phyloP scores from a whole-genome alignment of 2,329 filamentous ascomycete species.

The Beauveria sp. region DNA sequence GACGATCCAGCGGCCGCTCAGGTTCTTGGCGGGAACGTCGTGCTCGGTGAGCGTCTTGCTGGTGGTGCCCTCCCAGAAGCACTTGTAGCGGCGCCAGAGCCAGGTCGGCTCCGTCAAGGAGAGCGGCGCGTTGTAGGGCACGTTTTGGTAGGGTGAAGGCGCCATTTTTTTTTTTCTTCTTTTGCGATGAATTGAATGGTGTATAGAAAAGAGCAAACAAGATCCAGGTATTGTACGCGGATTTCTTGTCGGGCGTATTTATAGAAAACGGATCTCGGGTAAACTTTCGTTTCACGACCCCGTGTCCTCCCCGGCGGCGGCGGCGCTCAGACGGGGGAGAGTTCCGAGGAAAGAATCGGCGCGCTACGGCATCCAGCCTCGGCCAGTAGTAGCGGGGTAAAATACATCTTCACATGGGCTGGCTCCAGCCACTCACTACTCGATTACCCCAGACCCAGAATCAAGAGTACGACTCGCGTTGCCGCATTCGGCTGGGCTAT shows the following conservation, averaged over 20 bases:
- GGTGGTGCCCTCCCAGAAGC: slow-evolving; percentile 6
- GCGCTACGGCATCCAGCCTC: neutral
- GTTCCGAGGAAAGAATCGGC: neutral
- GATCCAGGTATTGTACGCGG: too few relatives aligned
- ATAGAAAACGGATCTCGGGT: slow-evolving; percentile 3
- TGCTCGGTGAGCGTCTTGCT: slow-evolving; percentile 4
- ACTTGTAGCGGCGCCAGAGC: slow-evolving; percentile 10
- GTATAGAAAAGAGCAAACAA: neutral
- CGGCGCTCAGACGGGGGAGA: neutral
- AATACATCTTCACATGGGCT: neutral
- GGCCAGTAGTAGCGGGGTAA: slow-evolving; percentile 2
- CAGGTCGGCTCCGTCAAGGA: slow-evolving; percentile 7
- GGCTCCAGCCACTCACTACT: neutral
- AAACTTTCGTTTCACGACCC: neutral
- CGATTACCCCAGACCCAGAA: neutral
- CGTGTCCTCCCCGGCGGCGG: neutral
- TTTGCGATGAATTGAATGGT: neutral
- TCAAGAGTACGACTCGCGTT: neutral
- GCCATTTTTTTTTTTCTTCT: neutral
- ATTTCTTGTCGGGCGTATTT: neutral
- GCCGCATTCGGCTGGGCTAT: neutral
- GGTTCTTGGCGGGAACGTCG: slow-evolving; percentile 9
- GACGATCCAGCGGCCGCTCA: slow-evolving; percentile 14
- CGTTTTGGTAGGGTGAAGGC: neutral
- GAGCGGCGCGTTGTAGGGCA: slow-evolving; percentile 11